These are phyloP conservation scores for Vaccinium vitisidaea DNA, from an alignment of 148 eudicot genomes.

Conservation along the genomic window DNA sequence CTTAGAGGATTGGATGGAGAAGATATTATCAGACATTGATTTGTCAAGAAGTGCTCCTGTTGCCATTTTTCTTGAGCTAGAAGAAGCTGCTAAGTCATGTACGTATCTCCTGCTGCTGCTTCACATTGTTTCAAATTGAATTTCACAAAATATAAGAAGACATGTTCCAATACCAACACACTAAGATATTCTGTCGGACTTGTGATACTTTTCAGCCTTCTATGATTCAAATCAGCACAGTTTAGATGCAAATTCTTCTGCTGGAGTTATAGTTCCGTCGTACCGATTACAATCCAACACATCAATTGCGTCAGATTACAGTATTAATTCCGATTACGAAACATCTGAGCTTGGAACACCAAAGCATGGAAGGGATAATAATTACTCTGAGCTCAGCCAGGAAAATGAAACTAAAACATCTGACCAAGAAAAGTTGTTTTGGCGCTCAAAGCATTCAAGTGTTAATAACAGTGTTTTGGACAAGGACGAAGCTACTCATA, in stretches of 20 bases:
- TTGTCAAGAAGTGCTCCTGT: conserved; percentile 79
- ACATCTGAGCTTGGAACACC: conserved; percentile 60
- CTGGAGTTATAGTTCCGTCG: conserved; percentile 27
- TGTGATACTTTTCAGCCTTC: conserved; percentile 58
- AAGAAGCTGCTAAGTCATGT: conserved; percentile 97
- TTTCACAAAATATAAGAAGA: neutral
- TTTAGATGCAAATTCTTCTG: conserved; percentile 30
- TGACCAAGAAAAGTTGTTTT: conserved; percentile 32
- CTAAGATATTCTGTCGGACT: conserved; percentile 15
- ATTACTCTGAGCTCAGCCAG: conserved; percentile 33
- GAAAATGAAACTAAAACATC: conserved; percentile 39
- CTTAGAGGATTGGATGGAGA: conserved; percentile 86
- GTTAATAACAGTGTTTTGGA: conserved; percentile 12
- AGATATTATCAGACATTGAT: conserved; percentile 72
- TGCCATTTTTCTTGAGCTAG: conserved; percentile 88
- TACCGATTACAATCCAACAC: conserved; percentile 42
- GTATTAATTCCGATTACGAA: conserved; percentile 45
- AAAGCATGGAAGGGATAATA: conserved; percentile 40
- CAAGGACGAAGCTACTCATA: conserved; percentile 25
- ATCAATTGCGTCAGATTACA: conserved; percentile 58
- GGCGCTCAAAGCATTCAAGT: conserved; percentile 25
- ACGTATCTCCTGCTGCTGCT: conserved; percentile 37
- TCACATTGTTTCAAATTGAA: neutral
- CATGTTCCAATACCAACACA: neutral
- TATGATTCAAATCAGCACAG: conserved; percentile 42